A percentile compares a stretch with the other conserved stretches of the same genome.
phyloP scores from a whole-genome alignment of 352 stramenopile species.

The Elongisporangium anandrum region DNA sequence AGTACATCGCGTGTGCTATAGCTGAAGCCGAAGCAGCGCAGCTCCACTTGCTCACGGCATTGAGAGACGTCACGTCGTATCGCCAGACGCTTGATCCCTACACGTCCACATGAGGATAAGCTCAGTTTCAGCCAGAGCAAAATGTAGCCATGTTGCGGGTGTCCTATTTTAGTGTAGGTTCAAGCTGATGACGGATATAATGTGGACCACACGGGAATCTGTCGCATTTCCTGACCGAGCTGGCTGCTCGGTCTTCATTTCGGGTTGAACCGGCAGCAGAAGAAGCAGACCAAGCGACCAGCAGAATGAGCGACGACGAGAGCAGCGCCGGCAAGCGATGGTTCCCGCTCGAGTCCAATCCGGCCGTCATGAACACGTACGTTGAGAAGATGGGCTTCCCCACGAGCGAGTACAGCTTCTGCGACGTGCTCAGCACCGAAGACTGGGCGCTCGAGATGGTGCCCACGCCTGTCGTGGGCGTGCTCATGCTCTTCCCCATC shows the following conservation, averaged over 20 bases:
- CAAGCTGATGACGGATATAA: neutral
- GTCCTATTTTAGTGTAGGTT: neutral
- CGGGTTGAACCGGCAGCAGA: neutral
- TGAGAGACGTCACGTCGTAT: slow-evolving; percentile 35
- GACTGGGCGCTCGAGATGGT: slow-evolving; percentile 97
- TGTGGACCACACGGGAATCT: neutral
- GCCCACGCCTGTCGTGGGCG: slow-evolving; percentile 86
- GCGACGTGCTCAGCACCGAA: slow-evolving; percentile 95
- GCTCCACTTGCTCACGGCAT: slow-evolving; percentile 32
- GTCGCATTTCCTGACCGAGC: neutral
- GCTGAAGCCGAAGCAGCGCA: slow-evolving; percentile 35
- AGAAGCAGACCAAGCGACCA: neutral
- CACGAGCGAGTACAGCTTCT: slow-evolving; percentile 82
- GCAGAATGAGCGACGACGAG: slow-evolving; percentile 34
- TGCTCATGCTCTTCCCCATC: slow-evolving; percentile 96
- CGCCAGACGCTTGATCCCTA: slow-evolving; percentile 29
- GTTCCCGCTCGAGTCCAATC: slow-evolving; percentile 95
- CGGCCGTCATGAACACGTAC: slow-evolving; percentile 94
- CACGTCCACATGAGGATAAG: neutral
- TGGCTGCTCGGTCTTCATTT: neutral
- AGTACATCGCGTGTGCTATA: slow-evolving; percentile 41
- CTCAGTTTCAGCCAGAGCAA: neutral
- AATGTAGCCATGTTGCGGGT: neutral
- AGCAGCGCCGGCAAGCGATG: slow-evolving; percentile 50
- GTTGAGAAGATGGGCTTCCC: slow-evolving; percentile 92